phyloP scores from a whole-genome alignment of 768 basidiomycete genomes.

The Lactifluus rugatus region DNA sequence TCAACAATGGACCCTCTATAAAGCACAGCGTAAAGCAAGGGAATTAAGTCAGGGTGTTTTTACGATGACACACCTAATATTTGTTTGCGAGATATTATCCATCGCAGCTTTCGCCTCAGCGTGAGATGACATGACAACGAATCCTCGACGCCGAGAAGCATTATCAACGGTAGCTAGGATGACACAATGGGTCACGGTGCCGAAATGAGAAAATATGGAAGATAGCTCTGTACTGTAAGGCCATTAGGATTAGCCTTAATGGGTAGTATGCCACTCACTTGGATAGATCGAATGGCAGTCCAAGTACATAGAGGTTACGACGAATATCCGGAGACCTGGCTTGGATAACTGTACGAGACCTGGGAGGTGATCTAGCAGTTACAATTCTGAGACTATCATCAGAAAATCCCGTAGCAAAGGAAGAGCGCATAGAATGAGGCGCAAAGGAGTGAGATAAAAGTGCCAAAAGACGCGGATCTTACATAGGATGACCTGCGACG shows the following conservation, averaged over 20 bases:
- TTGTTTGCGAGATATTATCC: constrained; percentile 53
- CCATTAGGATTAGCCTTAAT: not conserved
- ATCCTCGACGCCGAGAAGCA: constrained; percentile 73
- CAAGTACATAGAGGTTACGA: constrained; percentile 78
- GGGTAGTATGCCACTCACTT: constrained; percentile 39
- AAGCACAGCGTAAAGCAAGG: constrained; percentile 4
- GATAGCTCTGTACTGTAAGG: constrained; percentile 44
- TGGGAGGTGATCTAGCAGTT: constrained; percentile 16
- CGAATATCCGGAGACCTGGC: constrained; percentile 38
- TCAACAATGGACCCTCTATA: constrained; percentile 64
- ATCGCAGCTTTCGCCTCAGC: constrained; percentile 65
- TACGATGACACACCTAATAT: constrained; percentile 48
- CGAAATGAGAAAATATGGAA: constrained; percentile 52
- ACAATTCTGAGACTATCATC: constrained; percentile 21
- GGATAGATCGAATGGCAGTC: constrained; percentile 70
- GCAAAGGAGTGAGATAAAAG: not conserved
- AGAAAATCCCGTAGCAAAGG: not conserved
- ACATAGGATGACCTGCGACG: constrained; percentile 47
- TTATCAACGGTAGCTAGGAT: constrained; percentile 80
- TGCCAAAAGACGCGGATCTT: constrained; percentile 24
- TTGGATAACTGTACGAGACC: constrained; percentile 20
- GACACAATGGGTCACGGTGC: constrained; percentile 64
- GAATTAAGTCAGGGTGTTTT: not conserved
- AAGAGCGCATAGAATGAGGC: not conserved
- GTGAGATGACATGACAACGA: constrained; percentile 70